Percentiles rank a stretch among this genome's conserved stretches.
Conservation (phyloP, 129 eudicot species). For the Chrysanthemum lavandulifolium region DNA sequence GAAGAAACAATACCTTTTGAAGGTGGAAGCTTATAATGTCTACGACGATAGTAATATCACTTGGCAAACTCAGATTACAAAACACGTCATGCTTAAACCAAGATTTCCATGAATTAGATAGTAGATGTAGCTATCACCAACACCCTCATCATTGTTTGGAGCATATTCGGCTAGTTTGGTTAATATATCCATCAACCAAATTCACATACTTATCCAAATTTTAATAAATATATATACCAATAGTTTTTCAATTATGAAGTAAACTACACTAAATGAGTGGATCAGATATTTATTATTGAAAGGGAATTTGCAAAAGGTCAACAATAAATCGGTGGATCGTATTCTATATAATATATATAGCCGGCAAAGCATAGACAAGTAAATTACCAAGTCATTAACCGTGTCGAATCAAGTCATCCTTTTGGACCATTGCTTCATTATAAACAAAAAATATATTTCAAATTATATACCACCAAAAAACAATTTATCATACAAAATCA, state of each 20-base stretch:
- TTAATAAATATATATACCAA: too few relatives aligned
- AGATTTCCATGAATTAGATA: background rate
- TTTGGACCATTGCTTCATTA: conserved; percentile 32
- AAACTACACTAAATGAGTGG: too few relatives aligned
- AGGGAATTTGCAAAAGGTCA: too few relatives aligned
- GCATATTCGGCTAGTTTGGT: background rate
- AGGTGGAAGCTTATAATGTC: conserved; percentile 55
- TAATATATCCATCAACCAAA: too few relatives aligned
- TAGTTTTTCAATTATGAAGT: too few relatives aligned
- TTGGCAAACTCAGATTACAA: conserved; percentile 58
- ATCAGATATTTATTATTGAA: background rate
- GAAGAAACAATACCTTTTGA: conserved; percentile 57
- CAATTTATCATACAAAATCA: too few relatives aligned
- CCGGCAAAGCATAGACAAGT: conserved; percentile 8
- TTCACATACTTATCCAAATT: too few relatives aligned
- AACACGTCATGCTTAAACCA: conserved; percentile 39
- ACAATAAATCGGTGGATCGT: too few relatives aligned
- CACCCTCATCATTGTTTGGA: background rate
- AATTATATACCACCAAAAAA: too few relatives aligned
- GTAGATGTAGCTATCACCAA: background rate
- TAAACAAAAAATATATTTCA: background rate
- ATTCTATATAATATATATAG: background rate
- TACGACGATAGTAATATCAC: conserved; percentile 56
- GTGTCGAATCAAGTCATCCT: conserved; percentile 23
- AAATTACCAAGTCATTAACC: conserved; percentile 3